Conservation (phyloP, 2,329 filamentous ascomycete species). For the Pyricularia pennisetigena region DNA sequence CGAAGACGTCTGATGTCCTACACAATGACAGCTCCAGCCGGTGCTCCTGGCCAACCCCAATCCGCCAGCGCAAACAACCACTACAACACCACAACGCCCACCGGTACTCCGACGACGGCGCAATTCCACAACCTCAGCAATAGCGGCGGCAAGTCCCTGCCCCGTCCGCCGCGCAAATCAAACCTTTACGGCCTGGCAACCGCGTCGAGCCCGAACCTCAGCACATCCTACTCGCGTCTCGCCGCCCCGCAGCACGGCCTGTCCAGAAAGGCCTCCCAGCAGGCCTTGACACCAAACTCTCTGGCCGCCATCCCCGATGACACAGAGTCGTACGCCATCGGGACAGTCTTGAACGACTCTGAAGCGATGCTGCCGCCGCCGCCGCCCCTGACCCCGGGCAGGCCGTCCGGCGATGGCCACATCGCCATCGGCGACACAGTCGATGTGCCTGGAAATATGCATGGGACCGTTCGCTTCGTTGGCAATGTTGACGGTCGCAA, state of each 20-base stretch:
- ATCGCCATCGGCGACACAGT: slow-evolving; percentile 73
- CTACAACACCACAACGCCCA: background rate
- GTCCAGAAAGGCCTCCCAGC: slow-evolving; percentile 62
- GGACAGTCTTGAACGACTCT: slow-evolving; percentile 35
- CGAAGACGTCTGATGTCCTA: background rate
- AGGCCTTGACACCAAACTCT: slow-evolving; percentile 54
- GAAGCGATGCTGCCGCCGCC: slow-evolving; percentile 40
- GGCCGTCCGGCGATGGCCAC: slow-evolving; percentile 34
- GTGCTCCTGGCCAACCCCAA: background rate
- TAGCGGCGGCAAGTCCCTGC: background rate
- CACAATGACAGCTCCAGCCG: background rate
- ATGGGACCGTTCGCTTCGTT: slow-evolving; percentile 80
- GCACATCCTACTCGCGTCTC: slow-evolving; percentile 39
- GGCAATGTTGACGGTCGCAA: slow-evolving; percentile 82
- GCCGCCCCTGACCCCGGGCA: slow-evolving; percentile 41
- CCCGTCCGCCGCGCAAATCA: slow-evolving; percentile 13
- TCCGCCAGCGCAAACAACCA: background rate
- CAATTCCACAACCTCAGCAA: background rate
- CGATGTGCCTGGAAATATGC: slow-evolving; percentile 89
- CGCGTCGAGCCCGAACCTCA: slow-evolving; percentile 50
- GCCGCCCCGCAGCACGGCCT: slow-evolving; percentile 30
- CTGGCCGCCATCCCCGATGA: slow-evolving; percentile 59
- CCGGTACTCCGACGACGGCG: background rate
- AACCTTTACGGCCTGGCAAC: slow-evolving; percentile 29
- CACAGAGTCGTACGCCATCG: slow-evolving; percentile 51